A percentile compares a stretch with the other conserved stretches of the same genome.
Evolutionary conservation across 2,329 filamentous ascomycete species (phyloP).

Genomic region (Amylocarpus encephaloides): DNA sequence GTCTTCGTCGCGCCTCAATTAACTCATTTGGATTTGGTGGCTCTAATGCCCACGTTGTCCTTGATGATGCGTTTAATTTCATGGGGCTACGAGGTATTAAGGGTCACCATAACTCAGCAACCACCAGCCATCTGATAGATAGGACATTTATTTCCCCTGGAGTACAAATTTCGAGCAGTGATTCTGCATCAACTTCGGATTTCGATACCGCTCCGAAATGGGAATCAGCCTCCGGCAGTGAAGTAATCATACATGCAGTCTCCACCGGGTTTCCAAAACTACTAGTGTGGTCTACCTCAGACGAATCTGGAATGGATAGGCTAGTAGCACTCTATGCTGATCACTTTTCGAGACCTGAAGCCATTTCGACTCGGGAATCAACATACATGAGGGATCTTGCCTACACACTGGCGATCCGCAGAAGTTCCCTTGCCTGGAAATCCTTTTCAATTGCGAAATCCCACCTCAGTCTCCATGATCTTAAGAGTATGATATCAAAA

Average conservation of each 20-base stretch:
- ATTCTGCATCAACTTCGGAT: no score
- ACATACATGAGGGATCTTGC: neutral
- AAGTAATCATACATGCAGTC: neutral
- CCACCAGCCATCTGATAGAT: no score
- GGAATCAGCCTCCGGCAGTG: neutral
- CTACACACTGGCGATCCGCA: neutral
- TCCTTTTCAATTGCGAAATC: neutral
- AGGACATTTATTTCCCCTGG: neutral
- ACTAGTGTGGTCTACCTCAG: neutral
- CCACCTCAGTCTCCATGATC: neutral
- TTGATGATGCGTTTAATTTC: slow-evolving; percentile 24
- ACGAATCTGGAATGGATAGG: neutral
- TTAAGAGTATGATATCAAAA: neutral
- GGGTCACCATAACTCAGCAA: neutral
- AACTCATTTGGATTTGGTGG: slow-evolving; percentile 28
- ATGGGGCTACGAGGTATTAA: slow-evolving; percentile 1
- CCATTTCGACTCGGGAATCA: neutral
- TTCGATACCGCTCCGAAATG: no score
- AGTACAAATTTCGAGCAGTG: neutral
- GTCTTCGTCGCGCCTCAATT: slow-evolving; percentile 16
- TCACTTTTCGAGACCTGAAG: neutral
- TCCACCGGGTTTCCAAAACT: neutral
- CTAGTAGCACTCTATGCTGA: neutral
- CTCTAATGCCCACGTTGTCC: slow-evolving; percentile 16
- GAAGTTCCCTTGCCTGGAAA: neutral